These are phyloP conservation scores for Kazachstania martiniae DNA, from an alignment of 805 yeast species.

Conservation along the genomic window DNA sequence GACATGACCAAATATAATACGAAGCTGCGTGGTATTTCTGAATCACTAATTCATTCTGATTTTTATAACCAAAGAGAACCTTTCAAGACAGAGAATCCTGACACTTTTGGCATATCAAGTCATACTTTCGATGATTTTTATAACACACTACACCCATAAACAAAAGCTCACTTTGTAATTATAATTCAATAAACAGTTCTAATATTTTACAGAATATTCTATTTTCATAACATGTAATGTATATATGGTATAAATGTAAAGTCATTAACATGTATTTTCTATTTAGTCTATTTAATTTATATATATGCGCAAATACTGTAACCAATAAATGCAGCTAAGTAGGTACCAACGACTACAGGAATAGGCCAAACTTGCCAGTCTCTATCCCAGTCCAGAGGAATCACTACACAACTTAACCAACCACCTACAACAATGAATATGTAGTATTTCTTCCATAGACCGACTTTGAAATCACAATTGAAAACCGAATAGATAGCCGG, in stretches of 20 bases:
- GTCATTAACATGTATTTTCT: background rate
- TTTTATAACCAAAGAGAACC: conserved; percentile 18
- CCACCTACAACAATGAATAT: conserved; percentile 44
- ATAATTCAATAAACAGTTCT: no score
- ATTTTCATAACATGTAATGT: background rate
- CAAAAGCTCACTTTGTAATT: no score
- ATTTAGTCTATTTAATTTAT: conserved; percentile 4
- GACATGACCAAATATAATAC: conserved; percentile 9
- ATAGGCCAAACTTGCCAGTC: conserved; percentile 97
- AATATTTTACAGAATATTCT: no score
- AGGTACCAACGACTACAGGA: conserved; percentile 71
- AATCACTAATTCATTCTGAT: conserved; percentile 23
- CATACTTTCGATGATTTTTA: conserved; percentile 12
- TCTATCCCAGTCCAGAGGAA: conserved; percentile 96
- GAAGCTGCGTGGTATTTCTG: conserved; percentile 21
- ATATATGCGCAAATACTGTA: conserved; percentile 31
- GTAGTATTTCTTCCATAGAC: conserved; percentile 30
- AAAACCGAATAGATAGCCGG: conserved; percentile 57
- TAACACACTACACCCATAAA: conserved; percentile 7
- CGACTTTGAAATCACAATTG: conserved; percentile 39
- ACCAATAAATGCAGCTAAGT: conserved; percentile 62
- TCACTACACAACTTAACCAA: conserved; percentile 90
- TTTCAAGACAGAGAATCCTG: conserved; percentile 8
- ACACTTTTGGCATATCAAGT: conserved; percentile 16
- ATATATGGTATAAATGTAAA: background rate